These are phyloP conservation scores for Colletotrichum lindemuthianum DNA, from an alignment of 2,329 filamentous ascomycete genomes.

Conservation along the genomic window DNA sequence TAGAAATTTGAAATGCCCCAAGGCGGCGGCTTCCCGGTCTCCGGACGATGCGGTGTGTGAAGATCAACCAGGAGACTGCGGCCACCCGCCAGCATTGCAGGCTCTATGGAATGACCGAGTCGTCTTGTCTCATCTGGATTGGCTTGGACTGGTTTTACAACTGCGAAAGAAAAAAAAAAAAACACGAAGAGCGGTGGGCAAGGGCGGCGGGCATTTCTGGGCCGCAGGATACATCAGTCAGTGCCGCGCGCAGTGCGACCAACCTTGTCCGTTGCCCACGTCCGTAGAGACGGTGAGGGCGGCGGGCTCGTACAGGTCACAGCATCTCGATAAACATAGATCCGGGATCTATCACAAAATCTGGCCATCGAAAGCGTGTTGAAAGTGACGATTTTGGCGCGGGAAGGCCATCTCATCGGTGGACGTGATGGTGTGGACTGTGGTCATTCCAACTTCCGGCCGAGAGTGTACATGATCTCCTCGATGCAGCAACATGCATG, in stretches of 20 bases:
- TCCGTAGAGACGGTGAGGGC: slow-evolving; percentile 1
- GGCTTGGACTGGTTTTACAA: background rate
- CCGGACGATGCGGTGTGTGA: background rate
- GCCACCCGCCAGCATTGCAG: too few relatives aligned
- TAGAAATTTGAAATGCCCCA: background rate
- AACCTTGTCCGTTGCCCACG: background rate
- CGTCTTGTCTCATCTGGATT: background rate
- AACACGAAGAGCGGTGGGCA: slow-evolving; percentile 18
- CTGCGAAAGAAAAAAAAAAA: background rate
- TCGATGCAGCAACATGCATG: slow-evolving; percentile 7
- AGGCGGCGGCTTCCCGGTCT: background rate
- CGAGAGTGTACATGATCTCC: background rate
- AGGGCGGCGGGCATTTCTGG: background rate
- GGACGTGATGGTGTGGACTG: background rate
- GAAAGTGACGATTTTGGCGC: slow-evolving; percentile 9
- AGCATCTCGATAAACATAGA: slow-evolving; percentile 26
- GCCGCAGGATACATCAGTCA: background rate
- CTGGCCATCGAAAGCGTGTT: slow-evolving; percentile 12
- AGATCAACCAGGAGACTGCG: background rate
- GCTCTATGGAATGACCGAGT: too few relatives aligned
- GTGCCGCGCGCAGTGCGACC: slow-evolving; percentile 11
- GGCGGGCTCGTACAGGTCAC: background rate
- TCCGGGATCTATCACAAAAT: slow-evolving; percentile 25
- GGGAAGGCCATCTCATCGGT: background rate
- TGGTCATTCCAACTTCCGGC: background rate